phyloP scores from a whole-genome alignment of 441 rosid genomes.

The Raphanus hybrid region DNA sequence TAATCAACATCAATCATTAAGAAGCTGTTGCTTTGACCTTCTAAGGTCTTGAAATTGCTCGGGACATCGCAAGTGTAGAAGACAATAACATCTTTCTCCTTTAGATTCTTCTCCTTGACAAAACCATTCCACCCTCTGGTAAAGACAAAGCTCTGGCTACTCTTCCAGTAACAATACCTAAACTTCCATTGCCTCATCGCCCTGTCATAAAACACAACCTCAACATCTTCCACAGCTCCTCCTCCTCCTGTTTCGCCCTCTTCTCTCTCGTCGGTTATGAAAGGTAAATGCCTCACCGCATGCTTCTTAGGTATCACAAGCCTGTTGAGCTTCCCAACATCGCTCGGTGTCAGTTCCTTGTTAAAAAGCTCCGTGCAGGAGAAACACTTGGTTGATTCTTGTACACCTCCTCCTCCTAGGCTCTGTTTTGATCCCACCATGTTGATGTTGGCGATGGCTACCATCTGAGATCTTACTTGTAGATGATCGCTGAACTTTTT shows the following conservation, averaged over 20 bases:
- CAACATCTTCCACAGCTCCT: no score
- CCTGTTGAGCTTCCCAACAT: conserved; percentile 22
- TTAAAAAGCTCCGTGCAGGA: no score
- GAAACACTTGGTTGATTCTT: no score
- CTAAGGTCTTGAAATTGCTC: conserved; percentile 6
- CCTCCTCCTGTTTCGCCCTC: no score
- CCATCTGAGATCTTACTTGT: conserved; percentile 39
- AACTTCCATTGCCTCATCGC: conserved; percentile 77
- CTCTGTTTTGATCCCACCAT: conserved; percentile 26
- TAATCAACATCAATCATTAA: conserved; percentile 54
- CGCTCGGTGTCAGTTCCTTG: no score
- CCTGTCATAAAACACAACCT: no score
- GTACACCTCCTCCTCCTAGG: conserved; percentile 26
- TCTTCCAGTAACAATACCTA: conserved; percentile 84
- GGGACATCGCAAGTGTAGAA: conserved; percentile 52
- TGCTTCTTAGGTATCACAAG: conserved; percentile 82
- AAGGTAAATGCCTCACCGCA: conserved; percentile 62
- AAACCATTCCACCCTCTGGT: conserved; percentile 89
- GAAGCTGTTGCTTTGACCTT: conserved; percentile 42
- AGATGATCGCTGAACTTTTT: conserved; percentile 54
- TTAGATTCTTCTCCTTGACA: conserved; percentile 63
- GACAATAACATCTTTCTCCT: conserved; percentile 52
- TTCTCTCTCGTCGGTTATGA: no score
- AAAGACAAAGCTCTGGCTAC: conserved; percentile 88
- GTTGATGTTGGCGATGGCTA: conserved; percentile 22